Percentiles rank a stretch among this genome's conserved stretches.
Conservation (phyloP, 805 yeast genomes). For the Candida verbasci region DNA sequence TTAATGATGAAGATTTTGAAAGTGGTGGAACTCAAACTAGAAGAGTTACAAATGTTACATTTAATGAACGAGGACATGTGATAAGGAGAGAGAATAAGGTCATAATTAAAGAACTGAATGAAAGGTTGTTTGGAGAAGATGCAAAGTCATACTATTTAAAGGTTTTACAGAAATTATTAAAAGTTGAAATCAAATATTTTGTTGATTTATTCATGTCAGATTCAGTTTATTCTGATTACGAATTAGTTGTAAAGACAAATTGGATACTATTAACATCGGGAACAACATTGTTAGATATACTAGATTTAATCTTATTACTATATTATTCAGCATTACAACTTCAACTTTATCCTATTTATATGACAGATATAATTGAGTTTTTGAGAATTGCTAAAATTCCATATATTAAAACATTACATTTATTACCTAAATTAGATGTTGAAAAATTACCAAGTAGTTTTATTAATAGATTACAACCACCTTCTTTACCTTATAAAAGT, state of each 20-base stretch:
- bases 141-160: conserved; percentile 42
- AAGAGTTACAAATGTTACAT: conserved; percentile 29
- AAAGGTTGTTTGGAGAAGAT: conserved; percentile 41
- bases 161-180: conserved; percentile 49
- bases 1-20: conserved; percentile 79
- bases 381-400: conserved; percentile 46
- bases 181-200: conserved; percentile 35
- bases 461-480: conserved; percentile 35
- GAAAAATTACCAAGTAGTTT: conserved; percentile 36
- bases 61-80: conserved; percentile 22
- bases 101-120: conserved; percentile 8
- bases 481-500: conserved; percentile 33
- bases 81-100: conserved; percentile 15
- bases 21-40: conserved; percentile 48
- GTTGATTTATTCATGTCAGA: conserved; percentile 10
- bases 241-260: conserved; percentile 23
- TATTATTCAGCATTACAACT: conserved; percentile 50
- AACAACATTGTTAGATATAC: conserved; percentile 7
- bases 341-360: conserved; percentile 44
- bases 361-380: conserved; percentile 43
- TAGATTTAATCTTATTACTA: conserved; percentile 35
- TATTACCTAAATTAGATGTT: conserved; percentile 35
- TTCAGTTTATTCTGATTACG: conserved; percentile 14
- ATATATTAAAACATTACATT: conserved; percentile 34
- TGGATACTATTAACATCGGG: conserved; percentile 25